Percentiles rank a stretch among this genome's conserved stretches.
Conservation (phyloP, 768 basidiomycete species). For the Phanerochaete sordida region DNA sequence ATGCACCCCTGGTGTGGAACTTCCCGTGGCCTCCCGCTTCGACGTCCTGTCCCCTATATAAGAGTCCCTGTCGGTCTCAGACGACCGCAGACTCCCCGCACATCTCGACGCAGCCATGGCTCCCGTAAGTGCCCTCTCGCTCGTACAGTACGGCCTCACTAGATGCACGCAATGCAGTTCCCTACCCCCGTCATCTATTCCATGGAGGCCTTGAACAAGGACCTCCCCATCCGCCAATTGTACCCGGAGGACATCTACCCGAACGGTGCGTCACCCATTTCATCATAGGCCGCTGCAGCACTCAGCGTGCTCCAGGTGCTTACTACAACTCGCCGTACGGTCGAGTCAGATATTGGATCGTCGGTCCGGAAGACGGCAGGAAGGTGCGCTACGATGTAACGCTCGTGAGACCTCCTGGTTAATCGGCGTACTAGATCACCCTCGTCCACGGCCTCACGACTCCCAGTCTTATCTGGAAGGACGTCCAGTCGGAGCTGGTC, state of each 20-base stretch:
- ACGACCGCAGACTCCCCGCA: neutral
- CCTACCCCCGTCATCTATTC: slow-evolving; percentile 20
- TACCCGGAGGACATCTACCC: slow-evolving; percentile 31
- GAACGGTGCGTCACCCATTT: slow-evolving; percentile 17
- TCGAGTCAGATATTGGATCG: slow-evolving; percentile 61
- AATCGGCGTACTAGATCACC: slow-evolving; percentile 40
- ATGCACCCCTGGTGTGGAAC: neutral
- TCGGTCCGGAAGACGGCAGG: slow-evolving; percentile 67
- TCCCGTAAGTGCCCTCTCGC: neutral
- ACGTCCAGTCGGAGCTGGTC: slow-evolving; percentile 61
- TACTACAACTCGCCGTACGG: slow-evolving; percentile 68
- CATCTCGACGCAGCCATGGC: neutral
- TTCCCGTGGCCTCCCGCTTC: neutral
- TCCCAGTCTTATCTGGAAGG: slow-evolving; percentile 71
- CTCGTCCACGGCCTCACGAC: slow-evolving; percentile 76
- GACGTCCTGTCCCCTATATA: neutral
- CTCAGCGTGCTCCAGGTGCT: slow-evolving; percentile 41
- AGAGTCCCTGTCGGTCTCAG: neutral
- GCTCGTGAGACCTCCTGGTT: neutral
- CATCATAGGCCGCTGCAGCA: neutral
- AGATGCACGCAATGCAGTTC: slow-evolving; percentile 9
- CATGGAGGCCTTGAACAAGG: slow-evolving; percentile 21
- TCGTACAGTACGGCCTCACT: neutral
- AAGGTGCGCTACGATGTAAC: slow-evolving; percentile 38
- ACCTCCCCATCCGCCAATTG: slow-evolving; percentile 19